Percentiles rank a stretch among this genome's conserved stretches.
phyloP scores from a whole-genome alignment of 2,329 filamentous ascomycete genomes.

The Apiospora saccharicola region DNA sequence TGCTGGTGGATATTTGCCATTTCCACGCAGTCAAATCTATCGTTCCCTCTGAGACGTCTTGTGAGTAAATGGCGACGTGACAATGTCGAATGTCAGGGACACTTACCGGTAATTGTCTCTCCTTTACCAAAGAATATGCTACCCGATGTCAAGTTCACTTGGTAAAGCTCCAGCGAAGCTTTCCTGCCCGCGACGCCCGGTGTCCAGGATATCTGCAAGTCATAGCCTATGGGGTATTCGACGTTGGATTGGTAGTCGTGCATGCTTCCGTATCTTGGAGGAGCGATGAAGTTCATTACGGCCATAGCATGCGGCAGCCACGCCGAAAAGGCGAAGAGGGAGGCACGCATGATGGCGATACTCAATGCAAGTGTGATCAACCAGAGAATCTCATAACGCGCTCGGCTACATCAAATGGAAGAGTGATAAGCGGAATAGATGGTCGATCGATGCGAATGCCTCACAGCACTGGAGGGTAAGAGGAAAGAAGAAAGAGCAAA shows the following conservation, averaged over 20 bases:
- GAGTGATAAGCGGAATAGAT: neutral
- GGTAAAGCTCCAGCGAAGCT: neutral
- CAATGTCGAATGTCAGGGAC: neutral
- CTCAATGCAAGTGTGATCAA: neutral
- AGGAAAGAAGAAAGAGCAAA: neutral
- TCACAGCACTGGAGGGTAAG: neutral
- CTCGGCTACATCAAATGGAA: neutral
- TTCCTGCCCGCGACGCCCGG: neutral
- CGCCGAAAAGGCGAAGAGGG: neutral
- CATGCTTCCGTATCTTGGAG: neutral
- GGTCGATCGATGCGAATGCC: neutral
- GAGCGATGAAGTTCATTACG: neutral
- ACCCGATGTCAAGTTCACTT: neutral
- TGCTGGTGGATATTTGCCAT: neutral
- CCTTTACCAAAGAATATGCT: neutral
- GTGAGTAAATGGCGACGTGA: neutral
- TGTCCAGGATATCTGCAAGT: neutral
- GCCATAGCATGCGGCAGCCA: neutral
- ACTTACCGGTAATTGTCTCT: neutral
- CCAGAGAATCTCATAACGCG: neutral
- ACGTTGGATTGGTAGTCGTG: neutral
- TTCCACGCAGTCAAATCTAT: neutral
- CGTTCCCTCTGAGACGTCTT: neutral
- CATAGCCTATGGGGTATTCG: neutral
- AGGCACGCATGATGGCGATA: constrained; percentile 2